Evolutionary conservation across 2,329 filamentous ascomycete genomes (phyloP).

Genomic region (Cladophialophora bantiana): DNA sequence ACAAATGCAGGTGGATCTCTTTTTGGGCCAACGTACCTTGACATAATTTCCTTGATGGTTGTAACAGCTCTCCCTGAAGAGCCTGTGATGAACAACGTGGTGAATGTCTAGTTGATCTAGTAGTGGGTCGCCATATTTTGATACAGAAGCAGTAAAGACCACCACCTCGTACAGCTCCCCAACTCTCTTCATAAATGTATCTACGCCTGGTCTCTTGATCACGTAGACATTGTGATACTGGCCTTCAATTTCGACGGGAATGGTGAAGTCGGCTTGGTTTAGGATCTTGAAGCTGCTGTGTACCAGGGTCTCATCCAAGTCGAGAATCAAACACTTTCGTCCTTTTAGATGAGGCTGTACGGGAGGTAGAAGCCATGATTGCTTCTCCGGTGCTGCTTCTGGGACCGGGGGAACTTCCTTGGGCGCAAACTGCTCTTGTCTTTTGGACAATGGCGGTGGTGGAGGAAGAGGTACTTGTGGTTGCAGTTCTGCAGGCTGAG

Average conservation of each 20-base stretch:
- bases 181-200: slow-evolving; percentile 98
- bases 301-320: slow-evolving; percentile 94
- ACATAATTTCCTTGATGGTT: slow-evolving; percentile 99
- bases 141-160: slow-evolving; percentile 97
- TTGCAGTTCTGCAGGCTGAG: slow-evolving; percentile 51
- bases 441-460: slow-evolving; percentile 60
- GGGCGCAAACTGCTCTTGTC: slow-evolving; percentile 48
- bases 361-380: slow-evolving; percentile 80
- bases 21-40: slow-evolving; percentile 62
- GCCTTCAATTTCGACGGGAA: slow-evolving; percentile 97
- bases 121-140: slow-evolving; percentile 97
- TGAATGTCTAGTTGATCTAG: slow-evolving; percentile 97
- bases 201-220: slow-evolving; percentile 97
- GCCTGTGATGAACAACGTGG: slow-evolving; percentile 90
- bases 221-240: slow-evolving; percentile 99
- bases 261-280: slow-evolving; percentile 98
- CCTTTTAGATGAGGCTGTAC: slow-evolving; percentile 80
- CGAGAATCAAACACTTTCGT: slow-evolving; percentile 91
- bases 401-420: slow-evolving; percentile 53
- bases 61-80: slow-evolving; percentile 98
- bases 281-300: slow-evolving; percentile 99
- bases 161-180: slow-evolving; percentile 98
- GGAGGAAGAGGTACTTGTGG: slow-evolving; percentile 61
- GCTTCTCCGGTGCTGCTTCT: slow-evolving; percentile 55
- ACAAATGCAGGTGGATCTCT: neutral